Percentiles rank a stretch among this genome's conserved stretches.
phyloP scores from a whole-genome alignment of 441 rosid species.

The Adansonia madagascariensis region DNA sequence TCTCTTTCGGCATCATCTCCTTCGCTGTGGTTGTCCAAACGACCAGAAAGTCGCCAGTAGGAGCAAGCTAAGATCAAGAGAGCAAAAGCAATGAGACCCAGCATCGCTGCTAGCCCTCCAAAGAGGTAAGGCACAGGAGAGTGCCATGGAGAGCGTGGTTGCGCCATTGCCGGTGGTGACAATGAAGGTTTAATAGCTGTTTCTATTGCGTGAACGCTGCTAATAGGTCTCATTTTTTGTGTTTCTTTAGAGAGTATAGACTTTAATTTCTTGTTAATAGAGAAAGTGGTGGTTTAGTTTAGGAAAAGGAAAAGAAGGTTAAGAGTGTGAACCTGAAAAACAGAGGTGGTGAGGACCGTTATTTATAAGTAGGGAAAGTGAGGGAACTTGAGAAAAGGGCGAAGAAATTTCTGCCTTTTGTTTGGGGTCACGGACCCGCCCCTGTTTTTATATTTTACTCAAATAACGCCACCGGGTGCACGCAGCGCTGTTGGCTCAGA shows the following conservation, averaged over 20 bases:
- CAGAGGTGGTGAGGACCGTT: neutral
- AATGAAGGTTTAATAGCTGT: constrained; percentile 22
- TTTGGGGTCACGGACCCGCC: constrained; percentile 25
- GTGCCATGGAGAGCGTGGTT: constrained; percentile 68
- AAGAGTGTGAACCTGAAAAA: constrained; percentile 17
- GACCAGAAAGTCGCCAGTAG: constrained; percentile 69
- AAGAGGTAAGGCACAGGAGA: constrained; percentile 94
- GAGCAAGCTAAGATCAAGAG: constrained; percentile 89
- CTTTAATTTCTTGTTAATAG: neutral
- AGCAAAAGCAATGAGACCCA: constrained; percentile 84
- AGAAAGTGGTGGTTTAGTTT: neutral
- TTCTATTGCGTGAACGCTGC: constrained; percentile 14
- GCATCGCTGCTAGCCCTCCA: constrained; percentile 90
- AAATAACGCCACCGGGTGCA: neutral
- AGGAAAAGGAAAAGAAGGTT: neutral
- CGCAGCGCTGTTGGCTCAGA: constrained; percentile 11
- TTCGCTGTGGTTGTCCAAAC: constrained; percentile 33
- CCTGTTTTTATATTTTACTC: neutral
- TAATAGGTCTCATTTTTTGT: constrained; percentile 39
- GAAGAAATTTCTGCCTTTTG: neutral
- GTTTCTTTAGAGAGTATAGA: neutral
- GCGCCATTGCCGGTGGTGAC: constrained; percentile 27
- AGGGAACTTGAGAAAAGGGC: neutral
- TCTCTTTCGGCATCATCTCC: constrained; percentile 39
- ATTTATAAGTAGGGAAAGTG: constrained; percentile 35